Conservation (phyloP, 2,329 filamentous ascomycete genomes). For the Apiospora marii region DNA sequence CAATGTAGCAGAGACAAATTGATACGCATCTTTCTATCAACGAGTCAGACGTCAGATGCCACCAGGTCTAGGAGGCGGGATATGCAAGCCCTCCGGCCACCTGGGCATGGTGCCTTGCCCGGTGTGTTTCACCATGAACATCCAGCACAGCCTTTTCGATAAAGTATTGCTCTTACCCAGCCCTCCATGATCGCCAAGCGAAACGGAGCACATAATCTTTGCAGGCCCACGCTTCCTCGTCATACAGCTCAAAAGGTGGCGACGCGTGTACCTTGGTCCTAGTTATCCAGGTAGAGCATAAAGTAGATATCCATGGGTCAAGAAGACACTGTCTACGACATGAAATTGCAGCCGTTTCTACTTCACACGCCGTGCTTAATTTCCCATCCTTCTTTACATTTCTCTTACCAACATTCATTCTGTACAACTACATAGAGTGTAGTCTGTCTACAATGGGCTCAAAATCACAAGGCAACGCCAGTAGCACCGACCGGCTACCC, state of each 20-base stretch:
- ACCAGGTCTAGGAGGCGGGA: background rate
- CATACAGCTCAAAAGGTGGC: background rate
- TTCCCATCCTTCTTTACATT: background rate
- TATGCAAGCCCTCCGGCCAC: background rate
- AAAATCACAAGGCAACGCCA: background rate
- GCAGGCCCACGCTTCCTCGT: too few relatives aligned
- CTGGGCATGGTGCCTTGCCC: background rate
- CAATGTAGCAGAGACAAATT: background rate
- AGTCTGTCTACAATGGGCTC: background rate
- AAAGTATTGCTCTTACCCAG: background rate
- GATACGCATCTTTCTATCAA: background rate
- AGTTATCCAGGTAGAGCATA: too few relatives aligned
- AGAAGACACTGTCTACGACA: background rate
- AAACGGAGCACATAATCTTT: background rate
- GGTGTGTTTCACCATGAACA: background rate
- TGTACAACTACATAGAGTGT: too few relatives aligned
- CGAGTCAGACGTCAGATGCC: background rate
- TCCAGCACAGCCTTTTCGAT: background rate
- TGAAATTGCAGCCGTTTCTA: background rate
- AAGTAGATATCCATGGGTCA: background rate
- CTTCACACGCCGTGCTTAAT: background rate
- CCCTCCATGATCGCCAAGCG: background rate
- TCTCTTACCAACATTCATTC: background rate
- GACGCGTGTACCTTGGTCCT: background rate
- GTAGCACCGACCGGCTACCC: background rate